A percentile compares a stretch with the other conserved stretches of the same genome.
These are phyloP conservation scores for Aspergillus leporis DNA, from an alignment of 495 filamentous ascomycete species.

Conservation along the genomic window DNA sequence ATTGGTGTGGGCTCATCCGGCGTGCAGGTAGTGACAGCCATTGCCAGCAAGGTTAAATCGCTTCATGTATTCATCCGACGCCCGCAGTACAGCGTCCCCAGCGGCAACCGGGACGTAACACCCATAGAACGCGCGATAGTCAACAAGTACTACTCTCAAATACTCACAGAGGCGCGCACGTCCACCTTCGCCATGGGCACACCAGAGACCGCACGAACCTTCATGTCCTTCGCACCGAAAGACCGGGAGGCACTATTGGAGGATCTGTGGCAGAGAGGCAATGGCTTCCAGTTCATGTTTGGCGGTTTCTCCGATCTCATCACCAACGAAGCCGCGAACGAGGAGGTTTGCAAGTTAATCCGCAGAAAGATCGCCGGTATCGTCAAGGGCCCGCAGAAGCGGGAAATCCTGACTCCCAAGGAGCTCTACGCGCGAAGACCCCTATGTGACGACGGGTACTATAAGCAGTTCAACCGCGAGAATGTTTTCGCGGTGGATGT, in stretches of 20 bases:
- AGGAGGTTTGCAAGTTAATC: slow-evolving; percentile 25
- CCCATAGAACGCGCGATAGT: background rate
- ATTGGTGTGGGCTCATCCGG: slow-evolving; percentile 49
- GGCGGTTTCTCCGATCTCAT: slow-evolving; percentile 25
- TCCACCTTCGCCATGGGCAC: slow-evolving; percentile 15
- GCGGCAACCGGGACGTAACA: slow-evolving; percentile 30
- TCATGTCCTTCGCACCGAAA: slow-evolving; percentile 9
- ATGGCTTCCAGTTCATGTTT: slow-evolving; percentile 27
- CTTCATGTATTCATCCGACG: slow-evolving; percentile 49
- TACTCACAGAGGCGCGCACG: slow-evolving; percentile 9
- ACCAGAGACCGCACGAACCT: slow-evolving; percentile 1
- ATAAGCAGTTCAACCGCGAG: slow-evolving; percentile 26
- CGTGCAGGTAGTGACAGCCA: slow-evolving; percentile 37
- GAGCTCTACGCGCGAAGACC: slow-evolving; percentile 21
- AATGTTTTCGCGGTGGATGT: slow-evolving; percentile 23
- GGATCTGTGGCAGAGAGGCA: slow-evolving; percentile 22
- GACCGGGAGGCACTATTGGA: slow-evolving; percentile 23
- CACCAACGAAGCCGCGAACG: slow-evolving; percentile 20
- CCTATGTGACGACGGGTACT: slow-evolving; percentile 26
- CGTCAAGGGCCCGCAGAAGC: slow-evolving; percentile 22
- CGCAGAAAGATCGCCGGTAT: slow-evolving; percentile 20
- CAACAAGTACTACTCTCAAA: slow-evolving; percentile 13
- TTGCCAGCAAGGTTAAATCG: slow-evolving; percentile 30
- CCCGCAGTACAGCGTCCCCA: slow-evolving; percentile 49
- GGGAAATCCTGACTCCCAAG: slow-evolving; percentile 15